Conservation (phyloP, 306 rosid genomes). For the Biancaea sappan region DNA sequence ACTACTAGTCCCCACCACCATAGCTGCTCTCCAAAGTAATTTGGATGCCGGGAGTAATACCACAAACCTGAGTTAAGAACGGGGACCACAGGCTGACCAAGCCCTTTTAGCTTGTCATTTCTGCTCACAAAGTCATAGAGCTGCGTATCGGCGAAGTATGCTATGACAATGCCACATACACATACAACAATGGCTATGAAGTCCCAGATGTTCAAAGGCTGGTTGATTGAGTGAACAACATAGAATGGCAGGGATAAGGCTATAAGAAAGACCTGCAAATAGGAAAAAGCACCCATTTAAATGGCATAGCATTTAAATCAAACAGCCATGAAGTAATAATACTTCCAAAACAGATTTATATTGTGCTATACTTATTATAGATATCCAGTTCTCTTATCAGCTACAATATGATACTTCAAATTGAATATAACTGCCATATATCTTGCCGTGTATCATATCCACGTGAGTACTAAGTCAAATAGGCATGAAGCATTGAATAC, state of each 20-base stretch:
- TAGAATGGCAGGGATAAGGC: conserved; percentile 77
- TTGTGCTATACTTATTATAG: too few species aligned
- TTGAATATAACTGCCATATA: neutral
- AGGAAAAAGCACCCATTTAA: neutral
- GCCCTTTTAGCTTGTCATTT: conserved; percentile 48
- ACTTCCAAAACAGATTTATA: too few species aligned
- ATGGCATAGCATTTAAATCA: neutral
- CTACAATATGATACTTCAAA: too few species aligned
- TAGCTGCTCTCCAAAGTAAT: conserved; percentile 88
- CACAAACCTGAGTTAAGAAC: conserved; percentile 72
- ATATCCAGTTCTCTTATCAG: too few species aligned
- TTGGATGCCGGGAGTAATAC: conserved; percentile 82
- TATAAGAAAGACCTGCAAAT: conserved; percentile 65
- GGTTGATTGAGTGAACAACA: conserved; percentile 56
- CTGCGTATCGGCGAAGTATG: conserved; percentile 78
- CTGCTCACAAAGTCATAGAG: conserved; percentile 62
- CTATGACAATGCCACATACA: conserved; percentile 58
- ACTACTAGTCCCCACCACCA: conserved; percentile 97
- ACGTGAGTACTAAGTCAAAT: neutral
- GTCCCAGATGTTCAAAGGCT: conserved; percentile 65
- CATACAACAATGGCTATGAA: conserved; percentile 52
- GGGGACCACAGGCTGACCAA: conserved; percentile 44
- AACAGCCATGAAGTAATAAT: neutral
- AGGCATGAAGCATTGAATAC: too few species aligned
- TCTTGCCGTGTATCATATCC: neutral